A percentile compares a stretch with the other conserved stretches of the same genome.
Evolutionary conservation across 371 early-diverging fungal species (phyloP).

Genomic region (Furculomyces boomerangus): DNA sequence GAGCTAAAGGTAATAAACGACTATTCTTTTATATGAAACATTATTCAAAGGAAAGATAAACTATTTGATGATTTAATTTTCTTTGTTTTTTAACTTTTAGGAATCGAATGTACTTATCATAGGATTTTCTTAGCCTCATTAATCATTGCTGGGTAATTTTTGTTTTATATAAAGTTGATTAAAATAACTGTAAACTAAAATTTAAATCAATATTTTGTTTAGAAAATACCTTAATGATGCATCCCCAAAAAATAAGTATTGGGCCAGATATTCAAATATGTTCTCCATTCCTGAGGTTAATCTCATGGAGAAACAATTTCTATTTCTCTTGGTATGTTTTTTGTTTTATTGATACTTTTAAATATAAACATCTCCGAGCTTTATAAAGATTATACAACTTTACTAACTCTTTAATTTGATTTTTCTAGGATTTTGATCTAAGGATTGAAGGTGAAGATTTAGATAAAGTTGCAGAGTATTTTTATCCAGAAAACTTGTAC

Average conservation of each 20-base stretch:
- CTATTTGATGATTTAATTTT: background rate
- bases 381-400: background rate
- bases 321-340: conserved; percentile 32
- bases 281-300: conserved; percentile 59
- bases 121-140: conserved; percentile 60
- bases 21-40: background rate
- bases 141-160: conserved; percentile 34
- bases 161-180: background rate
- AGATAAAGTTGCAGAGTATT: background rate
- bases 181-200: background rate
- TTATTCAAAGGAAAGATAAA: background rate
- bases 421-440: background rate
- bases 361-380: background rate
- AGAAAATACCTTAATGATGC: conserved; percentile 55
- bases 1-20: background rate
- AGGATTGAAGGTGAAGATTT: background rate
- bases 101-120: conserved; percentile 38
- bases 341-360: background rate
- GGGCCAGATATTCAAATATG: conserved; percentile 41
- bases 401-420: background rate
- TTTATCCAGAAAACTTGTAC: background rate
- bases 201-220: background rate
- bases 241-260: conserved; percentile 55
- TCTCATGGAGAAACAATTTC: conserved; percentile 60
- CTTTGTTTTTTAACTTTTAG: background rate